Conservation (phyloP, 495 filamentous ascomycete genomes). For the Penicillium bialowiezense region DNA sequence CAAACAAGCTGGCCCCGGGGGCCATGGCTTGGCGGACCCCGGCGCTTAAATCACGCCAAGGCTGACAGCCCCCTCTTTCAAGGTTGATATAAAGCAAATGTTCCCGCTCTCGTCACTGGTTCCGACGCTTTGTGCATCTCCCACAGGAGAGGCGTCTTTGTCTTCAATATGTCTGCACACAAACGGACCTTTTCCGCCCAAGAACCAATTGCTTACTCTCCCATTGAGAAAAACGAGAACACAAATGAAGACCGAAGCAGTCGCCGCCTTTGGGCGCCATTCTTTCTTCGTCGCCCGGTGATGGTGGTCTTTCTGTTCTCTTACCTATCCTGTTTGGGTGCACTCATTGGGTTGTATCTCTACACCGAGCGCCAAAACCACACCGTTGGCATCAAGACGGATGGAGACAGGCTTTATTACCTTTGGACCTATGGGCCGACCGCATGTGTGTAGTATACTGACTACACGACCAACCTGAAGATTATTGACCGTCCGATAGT, state of each 20-base stretch:
- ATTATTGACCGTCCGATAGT: not conserved
- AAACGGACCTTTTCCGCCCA: too few species aligned
- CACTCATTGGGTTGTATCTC: not conserved
- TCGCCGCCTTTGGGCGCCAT: not conserved
- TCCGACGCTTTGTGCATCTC: too few species aligned
- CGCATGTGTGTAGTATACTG: not conserved
- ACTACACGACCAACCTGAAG: not conserved
- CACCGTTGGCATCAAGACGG: conserved; percentile 3
- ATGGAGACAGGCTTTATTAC: conserved; percentile 3
- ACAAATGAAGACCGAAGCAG: not conserved
- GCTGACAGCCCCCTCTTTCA: too few species aligned
- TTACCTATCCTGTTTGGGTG: not conserved
- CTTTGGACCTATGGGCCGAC: conserved; percentile 8
- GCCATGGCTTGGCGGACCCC: too few species aligned
- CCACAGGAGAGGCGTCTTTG: too few species aligned
- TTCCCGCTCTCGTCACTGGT: too few species aligned
- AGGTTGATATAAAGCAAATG: too few species aligned
- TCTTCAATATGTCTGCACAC: too few species aligned
- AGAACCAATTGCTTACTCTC: too few species aligned
- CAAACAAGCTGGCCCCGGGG: too few species aligned
- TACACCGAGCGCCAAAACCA: not conserved
- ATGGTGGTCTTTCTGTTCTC: not conserved
- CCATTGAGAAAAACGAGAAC: not conserved
- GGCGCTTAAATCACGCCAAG: too few species aligned
- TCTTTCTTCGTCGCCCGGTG: not conserved